Evolutionary conservation across 331 rosid species (phyloP), one percentile per base, ranked within the genome.

Genomic region (Rhamnella rubrinervis): DNA sequence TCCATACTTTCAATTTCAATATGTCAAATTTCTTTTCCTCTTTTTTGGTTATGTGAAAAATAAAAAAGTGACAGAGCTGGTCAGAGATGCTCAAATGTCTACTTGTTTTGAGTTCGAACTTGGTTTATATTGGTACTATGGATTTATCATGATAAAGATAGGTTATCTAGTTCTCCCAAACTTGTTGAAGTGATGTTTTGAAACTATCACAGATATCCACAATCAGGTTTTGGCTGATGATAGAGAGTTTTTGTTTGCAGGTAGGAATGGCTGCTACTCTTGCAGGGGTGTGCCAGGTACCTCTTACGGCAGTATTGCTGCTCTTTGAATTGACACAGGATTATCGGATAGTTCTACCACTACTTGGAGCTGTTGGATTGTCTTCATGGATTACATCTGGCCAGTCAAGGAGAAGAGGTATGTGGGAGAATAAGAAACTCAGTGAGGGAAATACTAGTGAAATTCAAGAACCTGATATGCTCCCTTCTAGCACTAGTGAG

Each of bases 231-330:
- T 18, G 60, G 66, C 71, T 82, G 74, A 78, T 63, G 56, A 53
- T 40, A 61, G 56, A 35, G 61, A 60, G 71, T 67, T 80, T 53
- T 65, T 70, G 12, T 83, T 82, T 85, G 77, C 92, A 93, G 98
- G 98, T 93, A 79, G 98, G 98, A 77, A 93, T 93, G 98, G 97
- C 98, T 62, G 96, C 98, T 25, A 93, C 98, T 77, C 98, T 93
- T 68, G 92, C 98, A 59, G 98, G 98, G 63, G 97, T 93, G 64
- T 93, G 97, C 70, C 97, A 90, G 76, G 97, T 93, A 31, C 98
- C 98, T 69, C 98, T 93, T 65, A 90, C 97, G 37, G 82, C 97
- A 28, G 98, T 93, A 77, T 71, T 90, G 65, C 85, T 93, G 74
- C 89, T 93, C 66, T 93, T 93, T 79, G 98, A 93, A 79, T 78